Conservation (phyloP, 2,329 filamentous ascomycete species). For the Xylariaceae sp. region DNA sequence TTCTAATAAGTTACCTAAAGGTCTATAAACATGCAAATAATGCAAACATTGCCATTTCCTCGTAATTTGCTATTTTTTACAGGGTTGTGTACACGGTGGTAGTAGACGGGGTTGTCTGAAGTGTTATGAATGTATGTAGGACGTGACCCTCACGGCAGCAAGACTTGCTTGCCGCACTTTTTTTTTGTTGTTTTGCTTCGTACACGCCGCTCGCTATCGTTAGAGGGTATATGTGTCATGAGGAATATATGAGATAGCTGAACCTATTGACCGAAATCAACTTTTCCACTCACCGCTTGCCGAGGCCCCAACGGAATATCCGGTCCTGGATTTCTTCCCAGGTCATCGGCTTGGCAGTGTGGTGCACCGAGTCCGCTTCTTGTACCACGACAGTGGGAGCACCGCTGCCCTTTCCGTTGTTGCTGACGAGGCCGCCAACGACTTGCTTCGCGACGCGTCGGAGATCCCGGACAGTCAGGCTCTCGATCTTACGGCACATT, state of each 20-base stretch:
- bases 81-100: slow-evolving; percentile 13
- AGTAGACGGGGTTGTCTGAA: not conserved
- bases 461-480: slow-evolving; percentile 72
- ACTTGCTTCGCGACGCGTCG: slow-evolving; percentile 74
- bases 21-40: slow-evolving; percentile 2
- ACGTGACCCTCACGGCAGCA: not conserved
- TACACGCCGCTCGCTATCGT: slow-evolving; percentile 4
- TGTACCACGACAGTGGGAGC: slow-evolving; percentile 92
- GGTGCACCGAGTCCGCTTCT: slow-evolving; percentile 72
- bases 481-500: slow-evolving; percentile 86
- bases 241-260: not conserved
- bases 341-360: slow-evolving; percentile 60
- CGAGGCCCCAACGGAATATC: slow-evolving; percentile 79
- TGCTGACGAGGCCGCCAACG: slow-evolving; percentile 70
- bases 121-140: not conserved
- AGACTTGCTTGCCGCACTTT: not conserved
- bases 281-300: slow-evolving; percentile 42
- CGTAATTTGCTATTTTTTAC: slow-evolving; percentile 17
- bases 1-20: not conserved
- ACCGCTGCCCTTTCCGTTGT: slow-evolving; percentile 72
- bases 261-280: slow-evolving; percentile 1
- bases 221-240: slow-evolving; percentile 5
- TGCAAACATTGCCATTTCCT: slow-evolving; percentile 9
- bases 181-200: not conserved
- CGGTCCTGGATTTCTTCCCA: slow-evolving; percentile 90